Evolutionary conservation across 2,329 filamentous ascomycete species (phyloP).

Genomic region (Talaromyces sp.): DNA sequence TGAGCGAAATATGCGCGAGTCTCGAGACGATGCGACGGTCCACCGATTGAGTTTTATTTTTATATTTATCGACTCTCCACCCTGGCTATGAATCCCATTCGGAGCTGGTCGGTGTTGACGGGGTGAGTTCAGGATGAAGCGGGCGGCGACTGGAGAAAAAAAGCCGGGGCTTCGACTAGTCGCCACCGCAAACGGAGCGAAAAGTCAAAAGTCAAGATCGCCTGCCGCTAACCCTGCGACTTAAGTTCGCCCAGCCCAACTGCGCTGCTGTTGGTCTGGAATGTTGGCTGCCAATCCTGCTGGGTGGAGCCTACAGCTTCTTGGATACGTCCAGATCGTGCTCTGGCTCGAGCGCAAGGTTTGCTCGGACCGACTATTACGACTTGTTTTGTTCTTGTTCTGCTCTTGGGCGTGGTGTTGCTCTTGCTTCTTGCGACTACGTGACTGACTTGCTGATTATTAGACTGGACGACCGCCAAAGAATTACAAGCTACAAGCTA

Average conservation of each 20-base stretch:
- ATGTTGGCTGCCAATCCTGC: not conserved
- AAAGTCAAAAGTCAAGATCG: not conserved
- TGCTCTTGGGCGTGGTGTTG: too few species aligned
- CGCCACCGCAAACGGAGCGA: slow-evolving; percentile 1
- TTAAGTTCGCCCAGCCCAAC: not conserved
- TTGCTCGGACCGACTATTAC: not conserved
- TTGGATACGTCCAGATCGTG: not conserved
- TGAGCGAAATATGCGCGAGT: not conserved
- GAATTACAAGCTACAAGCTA: too few species aligned
- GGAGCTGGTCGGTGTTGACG: too few species aligned
- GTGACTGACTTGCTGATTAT: too few species aligned
- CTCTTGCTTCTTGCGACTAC: not conserved
- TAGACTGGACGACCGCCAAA: not conserved
- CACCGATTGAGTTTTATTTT: not conserved
- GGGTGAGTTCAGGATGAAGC: not conserved
- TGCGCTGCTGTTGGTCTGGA: not conserved
- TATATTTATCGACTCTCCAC: not conserved
- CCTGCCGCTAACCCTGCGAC: not conserved
- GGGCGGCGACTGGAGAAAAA: slow-evolving; percentile 5
- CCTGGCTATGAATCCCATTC: too few species aligned
- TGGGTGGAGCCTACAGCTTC: not conserved
- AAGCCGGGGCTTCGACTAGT: not conserved
- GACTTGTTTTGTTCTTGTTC: too few species aligned
- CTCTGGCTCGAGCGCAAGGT: not conserved
- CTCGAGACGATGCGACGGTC: not conserved